Evolutionary conservation across 1,284 basidiomycete species (phyloP), one percentile per base, ranked within the genome.

Genomic region (Sphagnurus paluster): DNA sequence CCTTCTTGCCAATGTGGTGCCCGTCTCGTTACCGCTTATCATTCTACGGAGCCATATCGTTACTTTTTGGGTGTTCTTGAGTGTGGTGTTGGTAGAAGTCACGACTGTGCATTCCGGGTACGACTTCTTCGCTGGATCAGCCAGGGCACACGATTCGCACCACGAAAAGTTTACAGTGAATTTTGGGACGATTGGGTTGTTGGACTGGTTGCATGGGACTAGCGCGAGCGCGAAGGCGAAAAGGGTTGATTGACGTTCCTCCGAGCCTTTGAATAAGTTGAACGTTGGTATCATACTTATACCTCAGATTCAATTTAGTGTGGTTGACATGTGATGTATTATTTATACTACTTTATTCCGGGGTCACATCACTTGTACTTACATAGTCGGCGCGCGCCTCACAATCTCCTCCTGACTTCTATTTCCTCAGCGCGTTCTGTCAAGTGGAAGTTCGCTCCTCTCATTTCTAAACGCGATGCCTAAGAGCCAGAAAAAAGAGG

Each of bases 71-170:
- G 23, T 53, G n/a, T 58, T 60, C 38, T 25, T 58, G 23, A 53
- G 47, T 7, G 9, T 56, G 9, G 46, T 49, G 19, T 43, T 60
- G 29, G 21, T 49, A 6, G 51, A 57, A 42, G 56, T 53, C 9
- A 47, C 55, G 0, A 58, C 55, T 0, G 56, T 60, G 30, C 56
- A 58, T 44, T 56, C 55, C 2, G 58, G 58, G 20, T 60, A 56
- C 30, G 55, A 58, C 34, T 60, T 60, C 46, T 58, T 56, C 14
- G 53, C 39, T 2, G 53, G 52, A 5, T 49, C 44, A 16, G 56
- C 56, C 10, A 48, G 37, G 32, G 53, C 29, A 16, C 58, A 58
- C 44, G 58, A 60, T 47, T 38, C 48, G 26, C 58, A 60, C 34
- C 58, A 60, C 37, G 56, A 60, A 32, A 56, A 36, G 16, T 60